Percentiles rank a stretch among this genome's conserved stretches.
Conservation (phyloP, 768 basidiomycete genomes). For the Tylopilus sp. region DNA sequence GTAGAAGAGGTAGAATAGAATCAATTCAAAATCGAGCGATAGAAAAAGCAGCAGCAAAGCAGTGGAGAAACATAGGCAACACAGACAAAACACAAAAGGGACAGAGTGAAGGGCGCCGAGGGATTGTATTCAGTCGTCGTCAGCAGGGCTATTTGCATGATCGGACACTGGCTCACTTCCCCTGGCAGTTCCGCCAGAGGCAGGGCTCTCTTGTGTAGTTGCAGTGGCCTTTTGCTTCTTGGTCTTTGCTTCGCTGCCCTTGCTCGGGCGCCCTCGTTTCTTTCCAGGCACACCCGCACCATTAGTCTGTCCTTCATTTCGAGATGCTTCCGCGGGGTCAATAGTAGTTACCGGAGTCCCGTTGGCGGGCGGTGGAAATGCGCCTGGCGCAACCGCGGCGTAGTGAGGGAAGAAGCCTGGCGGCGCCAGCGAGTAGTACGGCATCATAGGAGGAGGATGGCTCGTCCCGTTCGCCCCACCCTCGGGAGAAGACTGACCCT, state of each 20-base stretch:
- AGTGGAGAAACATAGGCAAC: constrained; percentile 6
- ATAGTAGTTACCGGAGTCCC: constrained; percentile 26
- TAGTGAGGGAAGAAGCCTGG: constrained; percentile 41
- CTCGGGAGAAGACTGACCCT: constrained; percentile 34
- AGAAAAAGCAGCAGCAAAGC: background rate
- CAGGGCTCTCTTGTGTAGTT: constrained; percentile 13
- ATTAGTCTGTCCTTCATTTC: constrained; percentile 21
- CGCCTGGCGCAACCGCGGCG: constrained; percentile 28
- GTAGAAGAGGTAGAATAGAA: constrained; percentile 23
- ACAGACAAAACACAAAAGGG: constrained; percentile 5
- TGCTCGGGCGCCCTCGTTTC: constrained; percentile 31
- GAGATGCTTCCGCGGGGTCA: constrained; percentile 25
- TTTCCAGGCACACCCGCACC: constrained; percentile 19
- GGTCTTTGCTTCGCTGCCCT: constrained; percentile 27
- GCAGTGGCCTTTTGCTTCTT: constrained; percentile 32
- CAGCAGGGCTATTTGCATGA: constrained; percentile 23
- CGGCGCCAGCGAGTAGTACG: constrained; percentile 38
- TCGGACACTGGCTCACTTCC: constrained; percentile 29
- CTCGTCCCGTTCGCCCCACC: constrained; percentile 28
- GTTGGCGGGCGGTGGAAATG: constrained; percentile 30
- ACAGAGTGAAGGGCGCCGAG: background rate
- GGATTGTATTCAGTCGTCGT: constrained; percentile 19
- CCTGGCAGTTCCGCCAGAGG: constrained; percentile 24
- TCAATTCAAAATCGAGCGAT: constrained; percentile 22
- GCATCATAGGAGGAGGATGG: constrained; percentile 31